Evolutionary conservation across 768 basidiomycete genomes (phyloP).

Genomic region (Leccinum uliginosum): DNA sequence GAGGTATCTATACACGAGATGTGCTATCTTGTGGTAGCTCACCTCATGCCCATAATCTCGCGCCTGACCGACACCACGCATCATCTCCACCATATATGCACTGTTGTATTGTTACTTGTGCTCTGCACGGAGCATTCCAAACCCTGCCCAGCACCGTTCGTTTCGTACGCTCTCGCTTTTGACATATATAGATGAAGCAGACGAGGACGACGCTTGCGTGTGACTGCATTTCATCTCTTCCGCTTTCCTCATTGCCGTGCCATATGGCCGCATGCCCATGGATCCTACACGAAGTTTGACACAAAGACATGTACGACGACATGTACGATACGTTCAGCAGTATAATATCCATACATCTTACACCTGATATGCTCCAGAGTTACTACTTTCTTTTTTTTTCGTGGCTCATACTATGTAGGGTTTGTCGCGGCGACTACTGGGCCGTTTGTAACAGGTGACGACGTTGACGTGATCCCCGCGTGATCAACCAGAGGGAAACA

Average conservation of each 20-base stretch:
- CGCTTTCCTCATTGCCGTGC: constrained; percentile 15
- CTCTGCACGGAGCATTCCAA: constrained; percentile 1
- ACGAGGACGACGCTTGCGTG: constrained; percentile 15
- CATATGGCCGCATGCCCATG: constrained; percentile 17
- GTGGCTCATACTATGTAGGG: background rate
- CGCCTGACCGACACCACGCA: constrained; percentile 11
- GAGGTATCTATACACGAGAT: constrained; percentile 20
- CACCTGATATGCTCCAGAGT: constrained; percentile 4
- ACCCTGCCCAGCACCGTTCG: background rate
- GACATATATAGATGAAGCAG: constrained; percentile 21
- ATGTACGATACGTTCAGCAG: constrained; percentile 25
- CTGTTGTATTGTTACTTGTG: constrained; percentile 10
- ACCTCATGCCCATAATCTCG: constrained; percentile 16
- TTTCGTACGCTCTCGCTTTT: constrained; percentile 2
- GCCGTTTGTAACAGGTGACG: constrained; percentile 7
- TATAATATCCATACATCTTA: constrained; percentile 22
- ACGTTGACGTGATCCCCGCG: background rate
- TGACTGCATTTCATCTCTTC: constrained; percentile 16
- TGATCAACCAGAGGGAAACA: constrained; percentile 1
- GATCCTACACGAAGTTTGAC: constrained; percentile 9
- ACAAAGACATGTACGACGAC: constrained; percentile 22
- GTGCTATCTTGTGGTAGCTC: constrained; percentile 15
- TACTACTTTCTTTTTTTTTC: background rate
- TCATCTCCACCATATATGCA: constrained; percentile 6
- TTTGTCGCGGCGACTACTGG: background rate